Base-by-base conservation (phyloP, 345 rosid species). In the Hirschfeldia incana region DNA sequence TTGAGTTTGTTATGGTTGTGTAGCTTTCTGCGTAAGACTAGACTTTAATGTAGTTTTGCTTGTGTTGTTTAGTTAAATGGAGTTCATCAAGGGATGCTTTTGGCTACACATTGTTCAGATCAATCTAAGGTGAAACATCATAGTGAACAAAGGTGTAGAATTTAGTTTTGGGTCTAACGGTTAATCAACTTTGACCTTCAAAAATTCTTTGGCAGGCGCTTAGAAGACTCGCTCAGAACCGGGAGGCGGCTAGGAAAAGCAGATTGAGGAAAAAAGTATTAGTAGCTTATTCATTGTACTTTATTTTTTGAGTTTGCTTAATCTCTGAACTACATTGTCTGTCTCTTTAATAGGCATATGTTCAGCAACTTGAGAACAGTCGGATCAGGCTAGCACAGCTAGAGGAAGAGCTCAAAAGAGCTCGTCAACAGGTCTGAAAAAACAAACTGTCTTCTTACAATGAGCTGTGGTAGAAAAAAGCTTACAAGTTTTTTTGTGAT, bases 201-300 rank as follows among this genome's bases (percentile, higher is more conserved):
- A 34, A 12, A 29, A 29, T 29, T 76, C 49, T 57, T 55, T 59
- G 63, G 61, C 84, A 94, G 97, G 82, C 84, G 2, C 94, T 94
- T 63, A 83, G 97, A 42, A 81, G 98, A 85, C 77, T 94, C 69
- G 97, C 97, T 65, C 98, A 94, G 80, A 92, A 94, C 81, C 83
- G 98, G n/a, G 98, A 94, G 78, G 98, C 97, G 77, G 98, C 97
- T 4, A 89, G 94, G 84, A 94, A 90, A 84, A 91, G 97, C 78
- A 87, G 98, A 28, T 83, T 92, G 68, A 87, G 98, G 82, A 94
- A 94, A 79, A 94, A 94, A 82, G 98, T 92, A 87, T 28, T 2
- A 26, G 15, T 64, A 11, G 34, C 67, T 3, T 16, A 37, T 16
- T 57, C 69, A 61, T 15, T 29, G 8, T 13, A 10, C 16, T 8